Base-by-base conservation (phyloP, 805 yeast species). In the Hanseniaspora taiwanica region DNA sequence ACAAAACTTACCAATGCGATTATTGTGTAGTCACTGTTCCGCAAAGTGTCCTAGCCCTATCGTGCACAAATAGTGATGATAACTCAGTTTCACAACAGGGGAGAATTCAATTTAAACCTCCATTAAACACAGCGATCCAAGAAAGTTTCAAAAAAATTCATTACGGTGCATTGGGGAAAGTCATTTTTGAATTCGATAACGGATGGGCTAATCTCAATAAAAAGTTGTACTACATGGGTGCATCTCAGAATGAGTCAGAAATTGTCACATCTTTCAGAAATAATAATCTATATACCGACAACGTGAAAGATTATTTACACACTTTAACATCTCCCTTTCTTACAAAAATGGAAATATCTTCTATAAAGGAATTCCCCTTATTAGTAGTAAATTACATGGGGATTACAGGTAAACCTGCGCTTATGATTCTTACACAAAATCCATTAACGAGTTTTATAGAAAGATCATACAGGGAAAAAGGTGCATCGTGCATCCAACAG, bases 11-110 rank as follows among this genome's bases (percentile, higher is more conserved):
- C 7, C 24, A 45, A 1, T 66, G 76, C 23, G 76, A 81, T 36
- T 79, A 74, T 52, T 62, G 74, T 21, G 66, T 86, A 12, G 80
- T 83, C 6, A 76, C 94, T 0, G 74, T 82, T 4, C 95, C 96
- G 0, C 80, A 80, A 45, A 80, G 87, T 27, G 68, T 81, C 3
- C 59, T 85, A 27, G 72, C 71, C 42, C 49, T 72, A 3, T 56
- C 60, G 1, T 44, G 51, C 2, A 35, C 43, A 4, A 48, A 50
- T 6, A 31, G 40, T 17, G 42, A 40, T 3, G 10, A 36, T 4
- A 35, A 36, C 9, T 21, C n/a, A n/a, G n/a, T n/a, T n/a, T n/a
- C n/a, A n/a, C n/a, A n/a, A n/a, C n/a, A 38, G 6, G 77, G 78
- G 4, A 68, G 68, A 14, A 71, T 80, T 21, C 55, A 53, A 25